Conservation (phyloP, 2,329 filamentous ascomycete genomes). For the Trematosphaeria pertusa region DNA sequence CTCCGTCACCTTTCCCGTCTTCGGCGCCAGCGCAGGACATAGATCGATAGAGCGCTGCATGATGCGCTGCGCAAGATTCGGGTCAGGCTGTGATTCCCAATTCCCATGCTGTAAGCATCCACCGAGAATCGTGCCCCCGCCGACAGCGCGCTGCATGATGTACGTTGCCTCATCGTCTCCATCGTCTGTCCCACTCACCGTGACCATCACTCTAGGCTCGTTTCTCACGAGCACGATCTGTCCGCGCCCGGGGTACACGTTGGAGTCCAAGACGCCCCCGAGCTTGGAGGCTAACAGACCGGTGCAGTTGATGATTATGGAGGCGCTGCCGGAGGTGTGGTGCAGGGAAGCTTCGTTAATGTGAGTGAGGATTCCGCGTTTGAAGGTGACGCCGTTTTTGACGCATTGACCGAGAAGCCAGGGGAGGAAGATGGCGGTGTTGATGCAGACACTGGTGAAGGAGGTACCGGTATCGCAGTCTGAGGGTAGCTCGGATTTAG, state of each 20-base stretch:
- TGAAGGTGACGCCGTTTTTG: conserved; percentile 69
- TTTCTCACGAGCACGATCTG: conserved; percentile 87
- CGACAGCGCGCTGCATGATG: conserved; percentile 78
- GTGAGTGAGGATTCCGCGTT: conserved; percentile 61
- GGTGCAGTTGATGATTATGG: conserved; percentile 84
- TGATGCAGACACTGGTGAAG: conserved; percentile 90
- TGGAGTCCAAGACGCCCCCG: conserved; percentile 79
- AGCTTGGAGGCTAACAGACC: conserved; percentile 77
- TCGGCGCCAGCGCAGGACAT: conserved; percentile 66
- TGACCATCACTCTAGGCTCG: conserved; percentile 73
- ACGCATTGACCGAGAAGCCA: conserved; percentile 85
- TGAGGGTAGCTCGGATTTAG: conserved; percentile 61
- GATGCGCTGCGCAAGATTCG: conserved; percentile 79
- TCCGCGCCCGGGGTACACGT: conserved; percentile 77
- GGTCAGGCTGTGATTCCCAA: conserved; percentile 81
- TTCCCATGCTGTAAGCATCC: conserved; percentile 81
- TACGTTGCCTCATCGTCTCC: conserved; percentile 76
- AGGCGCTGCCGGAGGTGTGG: conserved; percentile 63
- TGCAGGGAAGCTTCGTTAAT: conserved; percentile 73
- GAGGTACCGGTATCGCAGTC: conserved; percentile 74
- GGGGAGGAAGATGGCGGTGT: conserved; percentile 84
- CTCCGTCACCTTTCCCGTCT: conserved; percentile 72
- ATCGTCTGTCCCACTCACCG: conserved; percentile 75
- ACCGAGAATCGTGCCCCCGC: conserved; percentile 83
- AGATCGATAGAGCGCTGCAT: conserved; percentile 77